Conservation (phyloP, 2,329 filamentous ascomycete species). For the Penicillium olsonii region DNA sequence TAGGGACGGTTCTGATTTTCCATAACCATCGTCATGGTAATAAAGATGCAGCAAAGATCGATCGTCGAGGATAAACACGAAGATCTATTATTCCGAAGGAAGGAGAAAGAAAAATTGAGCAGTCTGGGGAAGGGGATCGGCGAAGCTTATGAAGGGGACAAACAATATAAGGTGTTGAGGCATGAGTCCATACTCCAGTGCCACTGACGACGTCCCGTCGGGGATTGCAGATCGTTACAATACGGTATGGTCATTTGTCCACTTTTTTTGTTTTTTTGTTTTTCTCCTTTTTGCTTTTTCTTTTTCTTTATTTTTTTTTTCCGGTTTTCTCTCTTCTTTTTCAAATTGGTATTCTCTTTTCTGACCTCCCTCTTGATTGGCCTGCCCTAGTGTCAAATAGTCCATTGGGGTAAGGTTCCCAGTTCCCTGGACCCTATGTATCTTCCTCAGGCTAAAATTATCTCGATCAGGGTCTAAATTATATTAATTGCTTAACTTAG, state of each 20-base stretch:
- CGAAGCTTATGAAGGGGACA: constrained; percentile 47
- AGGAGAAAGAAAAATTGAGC: constrained; percentile 22
- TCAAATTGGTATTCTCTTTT: not conserved
- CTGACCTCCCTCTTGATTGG: not conserved
- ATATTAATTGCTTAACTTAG: constrained; percentile 15
- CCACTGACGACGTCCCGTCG: constrained; percentile 45
- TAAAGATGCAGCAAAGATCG: constrained; percentile 12
- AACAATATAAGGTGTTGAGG: constrained; percentile 33
- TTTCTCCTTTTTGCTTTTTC: constrained; percentile 5
- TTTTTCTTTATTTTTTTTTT: constrained; percentile 4
- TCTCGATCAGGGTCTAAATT: constrained; percentile 12
- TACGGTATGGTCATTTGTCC: constrained; percentile 10
- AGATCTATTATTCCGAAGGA: constrained; percentile 14
- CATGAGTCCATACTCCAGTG: constrained; percentile 31
- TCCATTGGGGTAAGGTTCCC: constrained; percentile 25
- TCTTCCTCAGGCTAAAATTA: constrained; percentile 6
- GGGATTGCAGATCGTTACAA: constrained; percentile 42
- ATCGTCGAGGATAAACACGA: constrained; percentile 19
- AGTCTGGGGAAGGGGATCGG: constrained; percentile 47
- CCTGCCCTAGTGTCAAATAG: no score
- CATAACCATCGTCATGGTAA: constrained; percentile 91
- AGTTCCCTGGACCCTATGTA: constrained; percentile 35
- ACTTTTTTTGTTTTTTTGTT: no score
- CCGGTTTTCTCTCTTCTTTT: not conserved
- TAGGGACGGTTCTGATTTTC: constrained; percentile 83